Evolutionary conservation across 2,329 filamentous ascomycete genomes (phyloP), one percentile per base, ranked within the genome.

Genomic region (Chrysosporium queenslandicum): DNA sequence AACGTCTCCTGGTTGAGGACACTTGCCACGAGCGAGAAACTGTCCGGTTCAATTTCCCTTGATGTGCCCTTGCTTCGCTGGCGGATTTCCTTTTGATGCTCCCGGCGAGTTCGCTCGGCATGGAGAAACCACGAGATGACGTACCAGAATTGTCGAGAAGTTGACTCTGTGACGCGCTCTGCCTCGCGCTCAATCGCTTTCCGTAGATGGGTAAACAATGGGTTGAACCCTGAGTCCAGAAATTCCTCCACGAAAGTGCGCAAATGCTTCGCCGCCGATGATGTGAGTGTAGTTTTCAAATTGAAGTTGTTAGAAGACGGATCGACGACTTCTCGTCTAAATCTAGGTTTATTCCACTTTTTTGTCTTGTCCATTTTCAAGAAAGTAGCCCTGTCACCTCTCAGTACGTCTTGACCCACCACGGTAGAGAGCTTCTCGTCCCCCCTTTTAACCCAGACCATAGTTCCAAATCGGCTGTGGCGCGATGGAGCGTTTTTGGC

Each of bases 1-100:
- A 98, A 96, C 60, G 87, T 96, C 68, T 97, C 87, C 65, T 98
- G 92, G 60, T 91, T 94, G 58, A 98, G 77, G 2, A 96, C 91
- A 39, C 83, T 82, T 7, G 92, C 92, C 34, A 97, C 82, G 8
- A 97, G 78, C 45, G 86, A 86, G 70, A 92, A 98, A 56, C 82
- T 87, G 63, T 86, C 85, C 34, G 77, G 78, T 53, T 81, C 77
- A 16, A 85, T 69, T 2, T 82, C 78, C 41, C 79, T 77, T 3
- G 69, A 64, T 7, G 65, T 64, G 20, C 67, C 64, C 52, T 74
- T 75, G 46, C 70, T 67, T 52, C 71, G 74, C n/a, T 75, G 74
- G 6, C 71, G 65, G 5, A 75, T 71, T 55, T 73, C 68, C 39
- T 78, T 80, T 55, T 81, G 80, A 30, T 74, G 73, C 47, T 76